Conservation (phyloP, 192 early-diverging fungal species). For the Backusella westeae region DNA sequence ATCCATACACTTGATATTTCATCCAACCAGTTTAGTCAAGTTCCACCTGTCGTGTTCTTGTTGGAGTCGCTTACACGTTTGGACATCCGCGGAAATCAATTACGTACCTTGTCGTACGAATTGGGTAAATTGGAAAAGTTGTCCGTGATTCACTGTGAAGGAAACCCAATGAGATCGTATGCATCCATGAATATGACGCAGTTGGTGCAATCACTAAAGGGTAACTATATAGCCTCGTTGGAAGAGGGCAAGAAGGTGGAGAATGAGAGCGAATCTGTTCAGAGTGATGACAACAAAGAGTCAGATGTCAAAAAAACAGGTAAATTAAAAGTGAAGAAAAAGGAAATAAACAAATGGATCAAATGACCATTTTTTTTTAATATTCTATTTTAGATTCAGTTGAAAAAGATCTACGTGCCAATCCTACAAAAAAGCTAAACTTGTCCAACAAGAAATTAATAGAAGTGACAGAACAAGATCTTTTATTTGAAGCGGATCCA, state of each 20-base stretch:
- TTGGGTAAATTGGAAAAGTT: slow-evolving; percentile 45
- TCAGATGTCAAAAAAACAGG: neutral
- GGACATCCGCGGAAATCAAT: slow-evolving; percentile 48
- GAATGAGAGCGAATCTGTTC: neutral
- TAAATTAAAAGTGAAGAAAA: neutral
- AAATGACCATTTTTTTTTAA: neutral
- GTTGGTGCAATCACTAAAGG: slow-evolving; percentile 40
- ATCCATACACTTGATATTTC: slow-evolving; percentile 45
- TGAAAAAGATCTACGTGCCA: slow-evolving; percentile 6
- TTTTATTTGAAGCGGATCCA: slow-evolving; percentile 9
- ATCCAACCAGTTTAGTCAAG: slow-evolving; percentile 38
- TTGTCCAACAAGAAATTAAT: slow-evolving; percentile 40
- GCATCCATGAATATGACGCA: slow-evolving; percentile 40
- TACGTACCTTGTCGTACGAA: slow-evolving; percentile 40
- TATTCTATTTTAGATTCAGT: neutral
- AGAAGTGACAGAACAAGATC: slow-evolving; percentile 27
- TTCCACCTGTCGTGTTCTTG: slow-evolving; percentile 40
- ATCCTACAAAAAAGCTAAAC: slow-evolving; percentile 34
- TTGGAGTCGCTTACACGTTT: slow-evolving; percentile 41
- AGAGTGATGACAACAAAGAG: neutral
- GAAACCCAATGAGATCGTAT: slow-evolving; percentile 46
- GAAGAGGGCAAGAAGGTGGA: neutral
- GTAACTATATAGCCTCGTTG: neutral
- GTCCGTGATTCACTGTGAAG: slow-evolving; percentile 46
- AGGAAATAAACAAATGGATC: neutral